Percentiles rank a stretch among this genome's conserved stretches.
These are phyloP conservation scores for Harrya chromipes DNA, from an alignment of 768 basidiomycete species.

Conservation along the genomic window DNA sequence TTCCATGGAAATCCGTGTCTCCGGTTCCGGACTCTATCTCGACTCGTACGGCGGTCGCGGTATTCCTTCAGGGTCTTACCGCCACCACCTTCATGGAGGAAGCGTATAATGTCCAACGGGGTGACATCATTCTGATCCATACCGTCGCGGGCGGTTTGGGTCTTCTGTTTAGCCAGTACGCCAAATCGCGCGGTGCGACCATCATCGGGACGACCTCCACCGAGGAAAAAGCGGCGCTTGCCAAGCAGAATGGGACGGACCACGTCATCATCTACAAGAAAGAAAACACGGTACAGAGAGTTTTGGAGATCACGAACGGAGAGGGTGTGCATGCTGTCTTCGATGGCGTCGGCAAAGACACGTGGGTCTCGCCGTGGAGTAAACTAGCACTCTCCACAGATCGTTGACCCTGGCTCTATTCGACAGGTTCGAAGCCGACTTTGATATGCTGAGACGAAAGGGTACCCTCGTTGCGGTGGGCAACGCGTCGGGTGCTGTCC, in stretches of 20 bases:
- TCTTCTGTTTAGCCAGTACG: conserved; percentile 63
- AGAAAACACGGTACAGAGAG: conserved; percentile 71
- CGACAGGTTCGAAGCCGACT: conserved; percentile 70
- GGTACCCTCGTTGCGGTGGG: conserved; percentile 90
- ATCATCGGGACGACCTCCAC: conserved; percentile 95
- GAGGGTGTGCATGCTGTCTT: conserved; percentile 84
- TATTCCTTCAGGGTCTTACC: conserved; percentile 74
- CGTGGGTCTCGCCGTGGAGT: conserved; percentile 45
- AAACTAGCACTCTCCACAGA: not conserved
- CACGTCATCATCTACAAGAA: conserved; percentile 81
- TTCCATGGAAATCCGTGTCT: conserved; percentile 58
- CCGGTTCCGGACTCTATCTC: conserved; percentile 64
- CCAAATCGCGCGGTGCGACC: conserved; percentile 71
- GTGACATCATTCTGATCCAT: conserved; percentile 80
- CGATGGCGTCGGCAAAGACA: conserved; percentile 97
- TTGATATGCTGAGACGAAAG: conserved; percentile 78
- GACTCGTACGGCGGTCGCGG: conserved; percentile 62
- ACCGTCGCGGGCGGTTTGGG: conserved; percentile 92
- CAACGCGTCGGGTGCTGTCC: conserved; percentile 85
- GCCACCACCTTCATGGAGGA: conserved; percentile 77
- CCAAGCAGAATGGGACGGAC: conserved; percentile 75
- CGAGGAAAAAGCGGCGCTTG: conserved; percentile 76
- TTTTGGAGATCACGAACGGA: conserved; percentile 72
- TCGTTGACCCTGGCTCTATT: conserved; percentile 1
- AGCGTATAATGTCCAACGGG: conserved; percentile 77